A percentile compares a stretch with the other conserved stretches of the same genome.
Conservation (phyloP, 306 rosid genomes). For the Castanea crenata region DNA sequence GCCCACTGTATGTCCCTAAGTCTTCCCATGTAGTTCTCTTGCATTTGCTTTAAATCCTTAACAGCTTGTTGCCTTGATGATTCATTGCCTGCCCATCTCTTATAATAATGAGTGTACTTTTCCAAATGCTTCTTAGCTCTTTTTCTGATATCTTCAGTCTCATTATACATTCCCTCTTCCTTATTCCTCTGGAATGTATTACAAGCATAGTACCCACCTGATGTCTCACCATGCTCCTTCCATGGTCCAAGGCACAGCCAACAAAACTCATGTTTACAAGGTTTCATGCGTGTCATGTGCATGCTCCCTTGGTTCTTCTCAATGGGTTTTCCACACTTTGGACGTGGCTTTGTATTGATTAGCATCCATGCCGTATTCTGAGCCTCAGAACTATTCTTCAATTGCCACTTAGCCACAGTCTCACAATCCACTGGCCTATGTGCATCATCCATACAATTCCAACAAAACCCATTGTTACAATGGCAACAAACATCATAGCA, state of each 20-base stretch:
- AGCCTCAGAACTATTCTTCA: too few relatives aligned
- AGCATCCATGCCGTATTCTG: too few relatives aligned
- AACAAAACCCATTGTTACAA: constrained; percentile 13
- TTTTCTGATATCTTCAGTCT: constrained; percentile 72
- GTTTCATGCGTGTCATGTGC: not conserved
- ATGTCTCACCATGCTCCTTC: constrained; percentile 15
- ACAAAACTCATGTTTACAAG: constrained; percentile 16
- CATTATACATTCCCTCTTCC: constrained; percentile 42
- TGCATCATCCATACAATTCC: not conserved
- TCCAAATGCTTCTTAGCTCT: constrained; percentile 89
- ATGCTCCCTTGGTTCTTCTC: too few relatives aligned
- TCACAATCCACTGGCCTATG: too few relatives aligned
- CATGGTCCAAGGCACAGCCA: constrained; percentile 17
- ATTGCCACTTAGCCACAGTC: too few relatives aligned
- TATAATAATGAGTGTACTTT: constrained; percentile 85
- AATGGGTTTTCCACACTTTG: too few relatives aligned
- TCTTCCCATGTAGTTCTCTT: constrained; percentile 64
- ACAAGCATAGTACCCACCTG: constrained; percentile 60
- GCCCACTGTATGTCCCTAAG: constrained; percentile 75
- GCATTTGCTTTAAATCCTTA: constrained; percentile 82
- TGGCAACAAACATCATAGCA: constrained; percentile 9
- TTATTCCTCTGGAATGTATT: constrained; percentile 52
- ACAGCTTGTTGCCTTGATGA: constrained; percentile 85
- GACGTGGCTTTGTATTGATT: too few relatives aligned
- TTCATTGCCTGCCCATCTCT: constrained; percentile 93